Evolutionary conservation across 2,329 filamentous ascomycete genomes (phyloP).

Genomic region (Aschersonia sp.): DNA sequence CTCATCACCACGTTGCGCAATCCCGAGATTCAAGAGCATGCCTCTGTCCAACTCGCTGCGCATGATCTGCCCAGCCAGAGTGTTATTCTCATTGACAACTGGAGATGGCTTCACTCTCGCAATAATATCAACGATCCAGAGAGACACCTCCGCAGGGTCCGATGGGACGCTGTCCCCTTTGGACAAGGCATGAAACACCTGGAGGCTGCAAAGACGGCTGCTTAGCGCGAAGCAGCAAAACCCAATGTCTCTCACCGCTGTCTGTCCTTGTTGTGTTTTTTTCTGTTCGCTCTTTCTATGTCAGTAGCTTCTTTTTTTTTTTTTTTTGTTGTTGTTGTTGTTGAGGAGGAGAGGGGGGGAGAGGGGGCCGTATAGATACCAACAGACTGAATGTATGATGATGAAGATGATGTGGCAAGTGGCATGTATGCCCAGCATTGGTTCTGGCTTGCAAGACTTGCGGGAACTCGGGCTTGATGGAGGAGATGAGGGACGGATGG

Average conservation of each 20-base stretch:
- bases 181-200: background rate
- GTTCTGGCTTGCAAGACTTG: no score
- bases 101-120: conserved; percentile 1
- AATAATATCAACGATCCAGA: background rate
- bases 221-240: background rate
- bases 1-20: conserved; percentile 9
- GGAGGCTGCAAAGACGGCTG: background rate
- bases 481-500: no score
- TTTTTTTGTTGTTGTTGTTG: no score
- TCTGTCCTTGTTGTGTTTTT: no score
- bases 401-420: background rate
- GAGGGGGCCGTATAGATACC: background rate
- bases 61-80: conserved; percentile 12
- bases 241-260: no score
- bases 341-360: background rate
- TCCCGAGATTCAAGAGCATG: background rate
- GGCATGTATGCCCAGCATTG: background rate
- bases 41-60: conserved; percentile 12
- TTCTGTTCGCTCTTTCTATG: no score
- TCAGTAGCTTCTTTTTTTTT: no score
- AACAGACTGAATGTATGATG: background rate
- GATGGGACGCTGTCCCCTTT: conserved; percentile 1
- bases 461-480: no score
- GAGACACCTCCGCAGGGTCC: background rate
- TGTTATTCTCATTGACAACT: conserved; percentile 18